Evolutionary conservation across 257 asterid genomes (phyloP), one percentile per base, ranked within the genome.

Genomic region (Solanum pinnatisectum): DNA sequence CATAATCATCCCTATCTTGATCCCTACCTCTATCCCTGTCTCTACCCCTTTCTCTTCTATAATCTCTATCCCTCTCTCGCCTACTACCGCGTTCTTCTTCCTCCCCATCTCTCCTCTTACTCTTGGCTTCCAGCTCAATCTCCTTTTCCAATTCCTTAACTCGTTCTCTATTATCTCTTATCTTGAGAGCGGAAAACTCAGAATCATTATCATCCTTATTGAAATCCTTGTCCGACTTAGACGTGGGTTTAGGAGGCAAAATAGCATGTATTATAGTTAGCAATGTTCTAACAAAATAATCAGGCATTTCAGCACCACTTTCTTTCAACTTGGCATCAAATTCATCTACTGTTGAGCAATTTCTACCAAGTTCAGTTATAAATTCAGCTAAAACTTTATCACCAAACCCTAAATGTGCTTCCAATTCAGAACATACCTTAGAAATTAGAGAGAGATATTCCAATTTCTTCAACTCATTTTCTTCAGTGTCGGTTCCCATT

Each of bases 221-320:
- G 2, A 87, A 67, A 8, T 84, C 90, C 83, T 90, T 89, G 5
- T 91, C 95, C 23, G 92, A 90, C 74, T 91, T 92, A 13, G 92
- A 84, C 89, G 92, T 92, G 8, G 15, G 70, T 33, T 84, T 89
- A 5, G 98, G 98, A 25, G 98, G 98, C 89, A 95, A 84, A 89
- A 96, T 95, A 8, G 96, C 98, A 74, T 95, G 99, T 68, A 95
- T 96, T 14, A 96, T 95, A 5, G 98, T 95, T 6, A 96, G 95
- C 27, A 96, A 91, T 14, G 98, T 95, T 35, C 93, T 92, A 2
- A 96, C 98, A 63, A 96, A 95, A 81, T 96, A 96, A 94, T 96
- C 99, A 9, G 98, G 99, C 93, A 94, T 90, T 79, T 95, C 98
- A 0, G 98, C 98, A 25, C 95, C 98, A 36, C 89, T 91, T 67